Conservation (phyloP, 805 yeast genomes). For the Lachancea thermotolerans region DNA sequence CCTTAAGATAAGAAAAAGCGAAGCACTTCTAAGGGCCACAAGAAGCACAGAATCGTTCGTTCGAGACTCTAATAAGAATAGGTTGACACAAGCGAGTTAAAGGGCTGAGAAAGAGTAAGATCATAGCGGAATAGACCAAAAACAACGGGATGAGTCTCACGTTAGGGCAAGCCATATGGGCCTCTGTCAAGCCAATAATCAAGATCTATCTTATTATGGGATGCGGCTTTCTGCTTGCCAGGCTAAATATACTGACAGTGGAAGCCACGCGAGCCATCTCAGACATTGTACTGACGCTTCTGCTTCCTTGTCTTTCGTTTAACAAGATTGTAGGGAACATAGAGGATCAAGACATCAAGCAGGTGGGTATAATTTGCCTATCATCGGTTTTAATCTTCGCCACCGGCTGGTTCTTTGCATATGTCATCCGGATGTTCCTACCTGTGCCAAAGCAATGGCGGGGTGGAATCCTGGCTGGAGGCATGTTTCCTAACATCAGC, state of each 20-base stretch:
- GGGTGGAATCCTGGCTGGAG: conserved; percentile 65
- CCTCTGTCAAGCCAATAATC: conserved; percentile 70
- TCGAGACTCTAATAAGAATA: no score
- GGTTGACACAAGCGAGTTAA: no score
- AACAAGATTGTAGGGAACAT: conserved; percentile 56
- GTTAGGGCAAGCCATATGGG: conserved; percentile 29
- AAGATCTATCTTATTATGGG: conserved; percentile 67
- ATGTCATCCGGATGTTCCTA: conserved; percentile 18
- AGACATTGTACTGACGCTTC: conserved; percentile 52
- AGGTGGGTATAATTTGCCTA: conserved; percentile 57
- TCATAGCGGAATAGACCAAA: background rate
- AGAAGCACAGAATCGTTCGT: no score
- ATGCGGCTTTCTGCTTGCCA: conserved; percentile 58
- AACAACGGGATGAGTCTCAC: conserved; percentile 19
- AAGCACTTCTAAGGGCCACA: no score
- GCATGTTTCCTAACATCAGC: conserved; percentile 66
- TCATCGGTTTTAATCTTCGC: conserved; percentile 45
- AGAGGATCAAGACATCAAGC: conserved; percentile 57
- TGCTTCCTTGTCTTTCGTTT: conserved; percentile 63
- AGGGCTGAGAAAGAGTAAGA: background rate
- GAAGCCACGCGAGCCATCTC: conserved; percentile 58
- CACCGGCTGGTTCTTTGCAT: conserved; percentile 45
- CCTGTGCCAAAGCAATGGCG: conserved; percentile 62
- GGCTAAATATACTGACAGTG: conserved; percentile 50
- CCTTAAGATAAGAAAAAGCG: no score